Percentiles rank a stretch among this genome's conserved stretches.
phyloP scores from a whole-genome alignment of 2,329 filamentous ascomycete genomes.

The Botrytis fragariae region DNA sequence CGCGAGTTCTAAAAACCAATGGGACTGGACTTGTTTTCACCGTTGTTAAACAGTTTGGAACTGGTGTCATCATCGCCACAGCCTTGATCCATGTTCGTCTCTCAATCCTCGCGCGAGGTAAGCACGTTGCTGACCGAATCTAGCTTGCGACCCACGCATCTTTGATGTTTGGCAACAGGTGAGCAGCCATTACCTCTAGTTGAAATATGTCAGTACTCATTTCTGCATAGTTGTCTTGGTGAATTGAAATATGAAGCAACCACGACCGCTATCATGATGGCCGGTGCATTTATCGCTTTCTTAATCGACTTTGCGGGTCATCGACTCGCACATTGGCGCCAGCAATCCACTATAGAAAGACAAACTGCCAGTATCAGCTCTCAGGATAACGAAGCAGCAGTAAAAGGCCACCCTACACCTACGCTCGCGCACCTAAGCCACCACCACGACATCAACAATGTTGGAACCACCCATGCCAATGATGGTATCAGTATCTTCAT shows the following conservation, averaged over 20 bases:
- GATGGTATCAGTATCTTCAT: conserved; percentile 38
- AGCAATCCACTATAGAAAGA: neutral
- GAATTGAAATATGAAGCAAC: conserved; percentile 66
- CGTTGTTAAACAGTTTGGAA: conserved; percentile 67
- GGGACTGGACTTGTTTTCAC: neutral
- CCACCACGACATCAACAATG: neutral
- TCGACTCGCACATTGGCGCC: conserved; percentile 59
- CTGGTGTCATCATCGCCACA: conserved; percentile 69
- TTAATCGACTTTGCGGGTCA: conserved; percentile 66
- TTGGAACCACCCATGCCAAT: neutral
- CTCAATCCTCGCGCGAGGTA: neutral
- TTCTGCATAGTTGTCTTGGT: conserved; percentile 53
- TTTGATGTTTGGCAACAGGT: conserved; percentile 58
- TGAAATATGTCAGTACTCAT: neutral
- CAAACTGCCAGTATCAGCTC: neutral
- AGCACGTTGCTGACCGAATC: neutral
- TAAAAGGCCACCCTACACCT: neutral
- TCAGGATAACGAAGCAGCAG: neutral
- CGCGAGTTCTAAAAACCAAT: neutral
- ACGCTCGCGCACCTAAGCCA: neutral
- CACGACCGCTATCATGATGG: conserved; percentile 69
- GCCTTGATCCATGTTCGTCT: conserved; percentile 64
- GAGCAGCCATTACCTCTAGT: neutral
- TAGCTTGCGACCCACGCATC: conserved; percentile 70
- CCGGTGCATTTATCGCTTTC: conserved; percentile 70